Conservation (phyloP, 768 basidiomycete species). For the Cystobasidium tubakii region DNA sequence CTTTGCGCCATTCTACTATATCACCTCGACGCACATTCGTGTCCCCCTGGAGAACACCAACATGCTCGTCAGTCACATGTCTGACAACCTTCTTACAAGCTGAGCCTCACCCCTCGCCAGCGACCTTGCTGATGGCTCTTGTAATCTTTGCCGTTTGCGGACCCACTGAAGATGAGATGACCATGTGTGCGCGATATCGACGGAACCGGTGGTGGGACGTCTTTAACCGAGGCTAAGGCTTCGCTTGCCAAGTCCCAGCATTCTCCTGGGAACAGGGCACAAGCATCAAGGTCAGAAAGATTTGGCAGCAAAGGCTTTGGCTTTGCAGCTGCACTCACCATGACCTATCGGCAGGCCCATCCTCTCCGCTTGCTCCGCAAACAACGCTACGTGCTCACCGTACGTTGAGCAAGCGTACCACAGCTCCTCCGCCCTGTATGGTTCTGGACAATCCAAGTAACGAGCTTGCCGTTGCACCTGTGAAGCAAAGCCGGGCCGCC, state of each 20-base stretch:
- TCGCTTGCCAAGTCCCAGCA: slow-evolving; percentile 61
- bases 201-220: slow-evolving; percentile 54
- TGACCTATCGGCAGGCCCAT: slow-evolving; percentile 53
- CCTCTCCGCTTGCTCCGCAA: slow-evolving; percentile 54
- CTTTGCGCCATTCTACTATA: slow-evolving; percentile 57
- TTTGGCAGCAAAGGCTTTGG: not conserved
- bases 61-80: not conserved
- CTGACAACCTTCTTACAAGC: too few relatives aligned
- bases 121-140: slow-evolving; percentile 49
- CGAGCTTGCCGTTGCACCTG: slow-evolving; percentile 50
- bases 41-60: slow-evolving; percentile 50
- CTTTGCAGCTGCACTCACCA: slow-evolving; percentile 38
- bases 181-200: slow-evolving; percentile 58
- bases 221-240: slow-evolving; percentile 53
- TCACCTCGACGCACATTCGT: slow-evolving; percentile 57
- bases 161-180: slow-evolving; percentile 55
- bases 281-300: too few relatives aligned
- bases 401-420: slow-evolving; percentile 54
- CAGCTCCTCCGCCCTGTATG: slow-evolving; percentile 50
- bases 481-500: slow-evolving; percentile 9
- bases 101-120: slow-evolving; percentile 53
- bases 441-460: slow-evolving; percentile 52
- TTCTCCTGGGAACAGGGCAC: slow-evolving; percentile 54
- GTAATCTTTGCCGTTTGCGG: slow-evolving; percentile 49
- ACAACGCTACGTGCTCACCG: slow-evolving; percentile 55